These are phyloP conservation scores for Haberlea rhodopensis DNA, from an alignment of 257 asterid species.

Conservation along the genomic window DNA sequence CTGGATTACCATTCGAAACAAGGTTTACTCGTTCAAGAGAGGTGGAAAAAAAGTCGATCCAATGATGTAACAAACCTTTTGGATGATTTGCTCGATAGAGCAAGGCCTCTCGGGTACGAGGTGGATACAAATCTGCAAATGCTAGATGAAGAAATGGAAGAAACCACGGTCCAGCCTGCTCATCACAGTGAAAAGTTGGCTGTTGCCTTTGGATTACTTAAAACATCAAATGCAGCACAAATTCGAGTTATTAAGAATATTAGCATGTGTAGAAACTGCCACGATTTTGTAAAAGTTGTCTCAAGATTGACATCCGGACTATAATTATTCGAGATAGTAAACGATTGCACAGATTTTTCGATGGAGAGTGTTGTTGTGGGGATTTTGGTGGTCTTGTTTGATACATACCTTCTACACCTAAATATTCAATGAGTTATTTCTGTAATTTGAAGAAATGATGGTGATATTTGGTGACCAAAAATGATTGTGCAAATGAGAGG, in stretches of 20 bases:
- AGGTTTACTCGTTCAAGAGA: slow-evolving; percentile 59
- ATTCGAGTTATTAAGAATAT: slow-evolving; percentile 71
- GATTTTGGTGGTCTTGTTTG: slow-evolving; percentile 68
- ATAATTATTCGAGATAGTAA: slow-evolving; percentile 73
- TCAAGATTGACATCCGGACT: slow-evolving; percentile 57
- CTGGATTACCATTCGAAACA: slow-evolving; percentile 71
- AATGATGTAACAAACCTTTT: slow-evolving; percentile 38
- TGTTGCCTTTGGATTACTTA: slow-evolving; percentile 69
- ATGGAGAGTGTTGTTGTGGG: slow-evolving; percentile 88
- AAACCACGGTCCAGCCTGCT: slow-evolving; percentile 24
- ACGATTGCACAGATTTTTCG: slow-evolving; percentile 66
- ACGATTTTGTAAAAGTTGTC: slow-evolving; percentile 57
- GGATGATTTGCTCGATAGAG: slow-evolving; percentile 48
- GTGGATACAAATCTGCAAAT: slow-evolving; percentile 33
- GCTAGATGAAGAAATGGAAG: slow-evolving; percentile 35
- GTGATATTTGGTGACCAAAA: not conserved
- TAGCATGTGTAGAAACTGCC: slow-evolving; percentile 85
- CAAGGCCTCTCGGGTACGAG: slow-evolving; percentile 46
- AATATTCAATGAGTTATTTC: not conserved
- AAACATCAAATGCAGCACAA: no score
- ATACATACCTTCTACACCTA: not conserved
- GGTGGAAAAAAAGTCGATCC: slow-evolving; percentile 29
- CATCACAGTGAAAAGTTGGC: slow-evolving; percentile 90
- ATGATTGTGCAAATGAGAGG: not conserved
- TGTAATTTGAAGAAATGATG: not conserved